Conservation (phyloP, 1,284 basidiomycete genomes). For the Microbotryum lychnidis-dioicae region DNA sequence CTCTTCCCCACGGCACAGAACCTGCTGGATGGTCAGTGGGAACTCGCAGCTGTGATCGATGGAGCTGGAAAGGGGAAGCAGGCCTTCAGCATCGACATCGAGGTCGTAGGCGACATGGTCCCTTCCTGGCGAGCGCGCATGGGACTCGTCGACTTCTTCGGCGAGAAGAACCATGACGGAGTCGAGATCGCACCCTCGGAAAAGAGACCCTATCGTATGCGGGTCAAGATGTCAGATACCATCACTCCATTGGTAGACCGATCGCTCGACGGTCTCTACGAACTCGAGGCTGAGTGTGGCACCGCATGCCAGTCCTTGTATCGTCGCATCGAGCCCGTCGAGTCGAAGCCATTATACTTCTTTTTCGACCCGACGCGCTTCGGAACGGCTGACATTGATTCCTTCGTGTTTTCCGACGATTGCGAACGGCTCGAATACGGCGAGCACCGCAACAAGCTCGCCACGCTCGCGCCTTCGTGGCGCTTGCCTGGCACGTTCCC, state of each 20-base stretch:
- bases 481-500: constrained; percentile 46
- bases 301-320: constrained; percentile 83
- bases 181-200: constrained; percentile 48
- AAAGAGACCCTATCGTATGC: neutral
- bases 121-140: constrained; percentile 77
- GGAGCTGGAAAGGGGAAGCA: constrained; percentile 44
- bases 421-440: constrained; percentile 69
- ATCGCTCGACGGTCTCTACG: constrained; percentile 69
- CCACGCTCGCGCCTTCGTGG: constrained; percentile 63
- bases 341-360: constrained; percentile 57
- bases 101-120: constrained; percentile 61
- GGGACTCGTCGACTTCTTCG: constrained; percentile 64
- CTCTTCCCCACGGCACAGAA: constrained; percentile 36
- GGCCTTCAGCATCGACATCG: constrained; percentile 48
- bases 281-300: constrained; percentile 74
- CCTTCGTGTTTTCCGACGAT: constrained; percentile 72
- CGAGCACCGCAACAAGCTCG: constrained; percentile 63
- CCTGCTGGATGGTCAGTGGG: constrained; percentile 67
- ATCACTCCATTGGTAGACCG: constrained; percentile 47
- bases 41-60: constrained; percentile 63
- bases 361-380: constrained; percentile 76
- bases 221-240: constrained; percentile 16
- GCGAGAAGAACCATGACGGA: constrained; percentile 59
- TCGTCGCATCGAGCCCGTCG: constrained; percentile 50
- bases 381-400: constrained; percentile 60